Evolutionary conservation across 768 basidiomycete species (phyloP), one percentile per base, ranked within the genome.

Genomic region (Tulasnella calospora): DNA sequence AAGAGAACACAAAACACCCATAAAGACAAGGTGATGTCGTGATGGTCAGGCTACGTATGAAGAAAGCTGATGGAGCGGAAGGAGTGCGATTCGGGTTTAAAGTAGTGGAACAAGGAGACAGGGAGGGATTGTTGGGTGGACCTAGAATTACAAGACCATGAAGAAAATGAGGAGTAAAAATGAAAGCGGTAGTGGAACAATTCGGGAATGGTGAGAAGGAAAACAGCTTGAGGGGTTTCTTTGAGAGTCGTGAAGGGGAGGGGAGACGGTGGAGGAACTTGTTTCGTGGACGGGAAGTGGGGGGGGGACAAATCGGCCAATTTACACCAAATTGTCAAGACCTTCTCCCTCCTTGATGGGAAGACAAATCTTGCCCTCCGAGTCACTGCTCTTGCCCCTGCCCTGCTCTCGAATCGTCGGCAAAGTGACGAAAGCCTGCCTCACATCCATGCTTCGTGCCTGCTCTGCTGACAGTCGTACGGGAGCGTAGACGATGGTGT

Each of bases 341-440:
- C 21, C 71, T 73, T 73, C 71, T 3, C 71, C 71, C 46, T 73
- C 40, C 40, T 10, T 73, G 46, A 73, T 73, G n/a, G 71, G 71
- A 23, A 73, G 46, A 13, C 71, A 12, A 38, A 73, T 73, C 46
- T 27, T 47, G n/a, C 71, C 71, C 46, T 73, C 71, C 30, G 27
- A 27, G 36, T 73, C 36, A 7, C 71, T 38, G 40, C 71, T 47
- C 61, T 33, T 30, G 10, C 27, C 12, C 61, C 61, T 30, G 46
- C 36, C 40, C 30, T 73, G 36, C 71, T 41, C 40, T 21, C 46
- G 40, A 38, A 47, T 41, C 19, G 10, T 47, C 1, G 38, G 38
- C 46, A 47, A 73, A 10, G 46, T 30, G 27, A 73, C 40, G 35
- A 38, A 47, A 8, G 71, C 71, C 40, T 73, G 40, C 71, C 71